These are phyloP conservation scores for Pseudoperonospora humuli DNA, from an alignment of 352 stramenopile genomes.

Conservation along the genomic window DNA sequence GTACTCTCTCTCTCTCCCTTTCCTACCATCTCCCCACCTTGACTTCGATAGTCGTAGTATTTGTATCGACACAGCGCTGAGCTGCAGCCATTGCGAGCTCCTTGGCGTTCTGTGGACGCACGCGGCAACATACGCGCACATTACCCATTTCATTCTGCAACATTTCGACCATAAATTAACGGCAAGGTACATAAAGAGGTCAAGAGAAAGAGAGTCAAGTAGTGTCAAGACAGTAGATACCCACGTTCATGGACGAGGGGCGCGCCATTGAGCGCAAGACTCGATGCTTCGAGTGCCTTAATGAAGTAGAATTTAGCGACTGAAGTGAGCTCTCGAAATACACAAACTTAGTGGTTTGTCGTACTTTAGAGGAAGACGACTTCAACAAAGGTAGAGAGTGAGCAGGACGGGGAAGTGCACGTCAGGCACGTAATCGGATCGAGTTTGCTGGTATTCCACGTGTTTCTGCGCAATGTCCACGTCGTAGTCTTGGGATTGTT, in stretches of 20 bases:
- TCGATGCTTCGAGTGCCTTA: background rate
- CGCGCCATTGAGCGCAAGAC: slow-evolving; percentile 19
- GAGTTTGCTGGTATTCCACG: slow-evolving; percentile 21
- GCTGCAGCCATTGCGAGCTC: slow-evolving; percentile 57
- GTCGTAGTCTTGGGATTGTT: slow-evolving; percentile 38
- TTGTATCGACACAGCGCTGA: slow-evolving; percentile 47
- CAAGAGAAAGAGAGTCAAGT: background rate
- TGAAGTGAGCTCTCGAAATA: slow-evolving; percentile 18
- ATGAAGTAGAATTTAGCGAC: slow-evolving; percentile 3
- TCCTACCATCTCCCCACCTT: slow-evolving; percentile 26
- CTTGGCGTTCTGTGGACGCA: slow-evolving; percentile 75
- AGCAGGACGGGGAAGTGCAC: slow-evolving; percentile 64
- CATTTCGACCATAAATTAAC: slow-evolving; percentile 1
- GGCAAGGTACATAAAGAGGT: background rate
- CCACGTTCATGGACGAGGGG: slow-evolving; percentile 13
- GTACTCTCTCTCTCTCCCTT: background rate
- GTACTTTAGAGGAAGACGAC: slow-evolving; percentile 7
- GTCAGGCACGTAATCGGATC: slow-evolving; percentile 54
- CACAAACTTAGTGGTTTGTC: slow-evolving; percentile 1
- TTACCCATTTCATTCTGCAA: slow-evolving; percentile 40
- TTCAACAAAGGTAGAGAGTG: slow-evolving; percentile 16
- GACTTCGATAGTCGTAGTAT: slow-evolving; percentile 51
- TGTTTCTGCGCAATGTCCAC: slow-evolving; percentile 29
- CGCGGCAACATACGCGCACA: slow-evolving; percentile 76
- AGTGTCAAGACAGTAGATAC: background rate